phyloP scores from a whole-genome alignment of 257 asterid genomes.

The Solanum sitiens region DNA sequence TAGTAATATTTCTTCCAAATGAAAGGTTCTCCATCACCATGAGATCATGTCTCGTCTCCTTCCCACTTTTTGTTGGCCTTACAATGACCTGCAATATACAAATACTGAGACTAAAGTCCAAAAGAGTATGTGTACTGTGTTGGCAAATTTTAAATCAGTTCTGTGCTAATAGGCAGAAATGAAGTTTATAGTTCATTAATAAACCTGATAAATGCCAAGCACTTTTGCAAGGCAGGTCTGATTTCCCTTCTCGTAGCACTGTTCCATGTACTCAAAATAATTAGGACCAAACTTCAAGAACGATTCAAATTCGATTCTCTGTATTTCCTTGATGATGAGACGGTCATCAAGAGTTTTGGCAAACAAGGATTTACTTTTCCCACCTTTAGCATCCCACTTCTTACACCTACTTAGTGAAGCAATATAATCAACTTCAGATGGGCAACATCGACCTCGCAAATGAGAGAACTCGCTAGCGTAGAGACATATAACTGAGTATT shows the following conservation, averaged over 20 bases:
- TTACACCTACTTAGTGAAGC: conserved; percentile 86
- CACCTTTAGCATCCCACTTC: conserved; percentile 93
- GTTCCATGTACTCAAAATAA: conserved; percentile 68
- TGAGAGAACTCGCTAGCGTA: conserved; percentile 51
- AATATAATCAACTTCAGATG: conserved; percentile 67
- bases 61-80: conserved; percentile 48
- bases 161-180: not conserved
- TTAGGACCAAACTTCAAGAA: conserved; percentile 68
- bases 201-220: conserved; percentile 89
- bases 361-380: conserved; percentile 87
- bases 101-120: not conserved
- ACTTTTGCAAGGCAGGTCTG: conserved; percentile 96
- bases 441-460: conserved; percentile 64
- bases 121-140: not conserved
- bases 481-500: conserved; percentile 71
- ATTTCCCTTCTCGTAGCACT: conserved; percentile 66
- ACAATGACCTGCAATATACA: conserved; percentile 39
- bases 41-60: conserved; percentile 69
- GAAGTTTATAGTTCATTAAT: not conserved
- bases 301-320: conserved; percentile 74
- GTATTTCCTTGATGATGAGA: conserved; percentile 72
- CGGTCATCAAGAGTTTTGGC: conserved; percentile 88
- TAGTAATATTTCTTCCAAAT: conserved; percentile 59
- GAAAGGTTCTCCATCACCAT: conserved; percentile 98
- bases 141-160: not conserved